Conservation (phyloP, 306 rosid genomes). For the Vigna angularis region DNA sequence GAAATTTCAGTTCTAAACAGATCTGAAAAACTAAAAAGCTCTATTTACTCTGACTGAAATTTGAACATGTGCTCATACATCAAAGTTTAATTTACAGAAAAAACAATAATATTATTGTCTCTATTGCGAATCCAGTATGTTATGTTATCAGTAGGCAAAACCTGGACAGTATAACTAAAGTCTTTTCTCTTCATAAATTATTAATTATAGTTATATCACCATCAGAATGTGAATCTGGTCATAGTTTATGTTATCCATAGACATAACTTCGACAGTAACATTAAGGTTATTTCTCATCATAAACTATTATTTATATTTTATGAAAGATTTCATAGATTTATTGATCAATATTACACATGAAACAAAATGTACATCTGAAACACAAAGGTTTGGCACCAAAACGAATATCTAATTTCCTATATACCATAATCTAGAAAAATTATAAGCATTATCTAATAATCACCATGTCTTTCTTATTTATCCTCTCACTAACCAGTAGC, state of each 20-base stretch:
- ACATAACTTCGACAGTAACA: conserved; percentile 21
- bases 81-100: conserved; percentile 17
- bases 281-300: conserved; percentile 14
- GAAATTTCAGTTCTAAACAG: conserved; percentile 15
- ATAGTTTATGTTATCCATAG: conserved; percentile 16
- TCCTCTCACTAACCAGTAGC: background rate
- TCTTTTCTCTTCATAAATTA: conserved; percentile 7
- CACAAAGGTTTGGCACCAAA: background rate
- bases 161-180: conserved; percentile 19
- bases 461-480: background rate
- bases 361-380: background rate
- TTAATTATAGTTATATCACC: background rate
- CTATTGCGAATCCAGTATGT: background rate
- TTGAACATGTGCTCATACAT: conserved; percentile 16
- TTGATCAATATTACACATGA: background rate
- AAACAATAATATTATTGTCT: conserved; percentile 13
- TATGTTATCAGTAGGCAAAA: conserved; percentile 25
- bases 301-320: background rate
- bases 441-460: conserved; percentile 9
- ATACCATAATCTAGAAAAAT: background rate
- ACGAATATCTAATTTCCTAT: conserved; percentile 16
- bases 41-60: conserved; percentile 14
- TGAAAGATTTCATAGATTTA: background rate
- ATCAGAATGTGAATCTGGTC: background rate
- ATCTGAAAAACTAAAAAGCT: background rate